These are phyloP conservation scores for Raddia distichophylla DNA, from an alignment of 176 grass and related monocot genomes.

Conservation along the genomic window DNA sequence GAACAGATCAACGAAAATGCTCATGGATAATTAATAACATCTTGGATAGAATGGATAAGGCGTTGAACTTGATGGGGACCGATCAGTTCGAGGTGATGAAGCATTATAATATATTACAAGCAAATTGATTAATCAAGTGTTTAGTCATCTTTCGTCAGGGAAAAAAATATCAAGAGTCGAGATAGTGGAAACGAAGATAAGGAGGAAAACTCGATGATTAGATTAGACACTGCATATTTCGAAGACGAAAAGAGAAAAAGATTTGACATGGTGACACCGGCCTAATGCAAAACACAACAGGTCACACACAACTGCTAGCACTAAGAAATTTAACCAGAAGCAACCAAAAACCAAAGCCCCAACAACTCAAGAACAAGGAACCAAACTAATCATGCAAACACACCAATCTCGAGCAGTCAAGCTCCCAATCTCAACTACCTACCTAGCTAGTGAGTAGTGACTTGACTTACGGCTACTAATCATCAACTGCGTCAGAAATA, in stretches of 20 bases:
- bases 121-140: not conserved
- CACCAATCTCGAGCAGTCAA: not conserved
- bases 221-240: not conserved
- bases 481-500: not conserved
- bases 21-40: not conserved
- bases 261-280: not conserved
- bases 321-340: not conserved
- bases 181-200: too few species aligned
- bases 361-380: not conserved
- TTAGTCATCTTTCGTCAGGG: not conserved
- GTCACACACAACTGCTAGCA: not conserved
- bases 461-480: not conserved
- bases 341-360: not conserved
- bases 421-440: not conserved
- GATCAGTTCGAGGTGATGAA: not conserved
- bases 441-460: not conserved
- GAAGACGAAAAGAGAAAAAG: not conserved
- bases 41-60: not conserved
- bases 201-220: not conserved
- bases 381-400: not conserved
- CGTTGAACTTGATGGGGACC: not conserved
- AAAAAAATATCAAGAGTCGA: not conserved
- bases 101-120: too few species aligned
- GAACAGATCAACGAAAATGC: not conserved
- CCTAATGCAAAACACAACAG: not conserved